Conservation (phyloP, 352 stramenopile genomes). For the Blastocystis sp. region DNA sequence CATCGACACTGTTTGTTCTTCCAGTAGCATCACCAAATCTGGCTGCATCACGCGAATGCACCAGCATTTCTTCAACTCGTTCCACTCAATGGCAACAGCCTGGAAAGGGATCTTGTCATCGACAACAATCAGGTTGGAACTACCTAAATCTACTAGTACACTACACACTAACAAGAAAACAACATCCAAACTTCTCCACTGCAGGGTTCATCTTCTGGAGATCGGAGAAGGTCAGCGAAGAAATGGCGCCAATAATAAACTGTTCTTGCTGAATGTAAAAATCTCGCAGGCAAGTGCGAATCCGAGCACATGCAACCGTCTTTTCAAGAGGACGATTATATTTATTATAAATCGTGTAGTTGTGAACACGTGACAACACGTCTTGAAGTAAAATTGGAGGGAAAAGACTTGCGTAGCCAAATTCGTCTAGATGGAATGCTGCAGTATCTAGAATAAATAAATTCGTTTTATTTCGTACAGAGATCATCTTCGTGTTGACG, state of each 20-base stretch:
- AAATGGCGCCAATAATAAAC: not conserved
- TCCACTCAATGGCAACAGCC: not conserved
- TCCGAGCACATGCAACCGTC: not conserved
- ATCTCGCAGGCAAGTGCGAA: not conserved
- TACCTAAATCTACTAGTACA: not conserved
- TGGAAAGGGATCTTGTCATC: not conserved
- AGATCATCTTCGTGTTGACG: conserved; percentile 21
- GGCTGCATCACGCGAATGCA: not conserved
- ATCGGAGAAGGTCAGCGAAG: not conserved
- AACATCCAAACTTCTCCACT: not conserved
- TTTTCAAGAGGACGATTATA: not conserved
- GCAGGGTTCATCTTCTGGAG: conserved; percentile 1
- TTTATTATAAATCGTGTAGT: not conserved
- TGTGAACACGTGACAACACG: not conserved
- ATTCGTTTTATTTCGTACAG: not conserved
- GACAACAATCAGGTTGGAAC: not conserved
- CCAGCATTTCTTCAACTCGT: not conserved
- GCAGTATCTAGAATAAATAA: not conserved
- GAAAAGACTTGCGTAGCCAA: conserved; percentile 11
- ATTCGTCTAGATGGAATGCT: conserved; percentile 40
- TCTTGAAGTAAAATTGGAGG: conserved; percentile 3
- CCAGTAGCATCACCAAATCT: not conserved
- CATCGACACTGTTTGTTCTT: not conserved
- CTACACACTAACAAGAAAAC: not conserved
- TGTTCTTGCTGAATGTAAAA: not conserved